phyloP scores from a whole-genome alignment of 768 basidiomycete genomes.

The Mycena rosella region DNA sequence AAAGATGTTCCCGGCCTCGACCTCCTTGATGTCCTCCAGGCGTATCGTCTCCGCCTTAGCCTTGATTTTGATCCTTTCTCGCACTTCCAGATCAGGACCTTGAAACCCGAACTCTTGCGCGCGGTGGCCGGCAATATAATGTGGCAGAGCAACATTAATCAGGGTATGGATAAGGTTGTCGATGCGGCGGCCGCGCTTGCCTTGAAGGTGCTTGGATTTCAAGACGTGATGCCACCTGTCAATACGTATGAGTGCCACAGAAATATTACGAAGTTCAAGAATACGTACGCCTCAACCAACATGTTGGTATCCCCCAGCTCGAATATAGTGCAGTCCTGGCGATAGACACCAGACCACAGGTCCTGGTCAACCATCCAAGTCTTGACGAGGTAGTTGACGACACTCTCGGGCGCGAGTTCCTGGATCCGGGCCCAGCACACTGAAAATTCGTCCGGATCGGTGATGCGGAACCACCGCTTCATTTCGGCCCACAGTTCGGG shows the following conservation, averaged over 20 bases:
- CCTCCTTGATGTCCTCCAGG: constrained; percentile 1
- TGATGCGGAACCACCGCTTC: constrained; percentile 32
- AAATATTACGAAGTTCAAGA: too few relatives aligned
- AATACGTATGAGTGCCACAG: too few relatives aligned
- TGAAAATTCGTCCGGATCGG: constrained; percentile 20
- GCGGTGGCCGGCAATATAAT: constrained; percentile 21
- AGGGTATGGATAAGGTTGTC: constrained; percentile 32
- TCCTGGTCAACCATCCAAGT: constrained; percentile 6
- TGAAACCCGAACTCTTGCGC: constrained; percentile 34
- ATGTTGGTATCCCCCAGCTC: constrained; percentile 31
- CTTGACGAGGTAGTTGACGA: constrained; percentile 17
- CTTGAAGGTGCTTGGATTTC: constrained; percentile 27
- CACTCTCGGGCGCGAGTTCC: constrained; percentile 1
- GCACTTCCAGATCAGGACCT: constrained; percentile 24
- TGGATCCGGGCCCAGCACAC: constrained; percentile 13
- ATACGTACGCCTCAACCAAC: constrained; percentile 33
- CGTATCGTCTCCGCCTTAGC: not conserved
- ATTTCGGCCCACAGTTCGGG: constrained; percentile 32
- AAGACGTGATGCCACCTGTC: constrained; percentile 35
- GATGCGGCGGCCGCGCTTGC: constrained; percentile 29
- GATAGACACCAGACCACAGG: constrained; percentile 33
- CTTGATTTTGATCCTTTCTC: not conserved
- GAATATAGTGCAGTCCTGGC: constrained; percentile 20
- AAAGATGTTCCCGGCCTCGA: not conserved
- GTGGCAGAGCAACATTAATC: constrained; percentile 12